Base-by-base conservation (phyloP, 352 stramenopile genomes). In the Phytophthora hibernalis region DNA sequence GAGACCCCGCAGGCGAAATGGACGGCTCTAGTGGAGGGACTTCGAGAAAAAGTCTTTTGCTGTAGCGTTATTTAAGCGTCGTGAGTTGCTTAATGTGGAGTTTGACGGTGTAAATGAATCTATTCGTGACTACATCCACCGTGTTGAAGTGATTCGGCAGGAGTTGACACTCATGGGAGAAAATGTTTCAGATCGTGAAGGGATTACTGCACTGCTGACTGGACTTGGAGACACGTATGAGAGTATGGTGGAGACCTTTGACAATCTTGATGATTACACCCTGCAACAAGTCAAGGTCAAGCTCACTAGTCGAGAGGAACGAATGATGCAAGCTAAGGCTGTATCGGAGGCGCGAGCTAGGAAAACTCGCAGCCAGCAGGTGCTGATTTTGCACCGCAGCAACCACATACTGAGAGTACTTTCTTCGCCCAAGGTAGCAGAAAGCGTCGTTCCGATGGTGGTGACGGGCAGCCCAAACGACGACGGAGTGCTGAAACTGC, bases 31-130 rank as follows among this genome's bases (percentile, higher is more conserved):
- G 60, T 56, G 15, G 60, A 57, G 13, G n/a, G 30, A 61, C 21
- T 68, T 68, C 18, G 51, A 61, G 31, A 68, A 62, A 24, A 68
- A 62, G 20, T 61, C 52, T 7, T 68, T 55, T 30, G 30, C 20
- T 42, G 61, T 68, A 8, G 59, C 40, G 12, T 18, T 67, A 2
- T 56, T 67, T n/a, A 60, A 67, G 21, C 16, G 43, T 18, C 13
- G 43, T 26, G 59, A 61, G 50, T n/a, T 67, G 5, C 5, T 67
- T 1, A 67, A 61, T 30, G 6, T 30, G 26, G 26, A 2, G 26
- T 30, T 67, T 55, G 42, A 56, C 52, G 6, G 1, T 1, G 43
- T 50, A 7, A 40, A 49, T 24, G 51, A 68, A 9, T 51, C 60
- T 11, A 61, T 68, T 15, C 30, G 42, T 4, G 60, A 61, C 13